phyloP scores from a whole-genome alignment of 2,329 filamentous ascomycete genomes.

The Lomentospora prolificans region DNA sequence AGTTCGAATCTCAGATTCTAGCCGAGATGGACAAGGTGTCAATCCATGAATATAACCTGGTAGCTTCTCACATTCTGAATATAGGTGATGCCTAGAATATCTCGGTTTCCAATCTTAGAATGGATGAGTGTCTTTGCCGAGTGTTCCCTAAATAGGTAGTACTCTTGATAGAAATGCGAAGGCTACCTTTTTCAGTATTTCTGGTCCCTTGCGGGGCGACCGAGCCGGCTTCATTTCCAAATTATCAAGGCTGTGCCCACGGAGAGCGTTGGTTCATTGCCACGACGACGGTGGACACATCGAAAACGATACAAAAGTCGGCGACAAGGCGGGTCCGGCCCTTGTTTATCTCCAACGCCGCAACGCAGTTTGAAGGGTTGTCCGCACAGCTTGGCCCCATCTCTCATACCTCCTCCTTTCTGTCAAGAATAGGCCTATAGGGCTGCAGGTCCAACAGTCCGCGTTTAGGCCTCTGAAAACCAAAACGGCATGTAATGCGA shows the following conservation, averaged over 20 bases:
- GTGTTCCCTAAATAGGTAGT: neutral
- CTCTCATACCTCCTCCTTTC: too few species aligned
- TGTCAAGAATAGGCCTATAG: neutral
- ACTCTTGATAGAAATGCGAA: neutral
- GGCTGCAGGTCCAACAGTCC: slow-evolving; percentile 1
- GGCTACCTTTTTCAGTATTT: neutral
- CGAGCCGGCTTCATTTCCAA: too few species aligned
- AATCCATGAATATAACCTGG: neutral
- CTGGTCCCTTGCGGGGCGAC: too few species aligned
- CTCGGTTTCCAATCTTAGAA: neutral
- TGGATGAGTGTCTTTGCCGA: neutral
- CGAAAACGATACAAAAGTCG: too few species aligned
- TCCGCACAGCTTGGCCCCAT: too few species aligned
- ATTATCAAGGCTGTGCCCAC: too few species aligned
- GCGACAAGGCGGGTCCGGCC: too few species aligned
- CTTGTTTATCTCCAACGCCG: too few species aligned
- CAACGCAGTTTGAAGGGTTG: too few species aligned
- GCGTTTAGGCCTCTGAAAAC: neutral
- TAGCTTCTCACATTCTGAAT: neutral
- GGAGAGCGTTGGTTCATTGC: too few species aligned
- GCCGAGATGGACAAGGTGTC: neutral
- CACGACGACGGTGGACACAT: too few species aligned
- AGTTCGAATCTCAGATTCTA: neutral
- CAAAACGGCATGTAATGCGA: slow-evolving; percentile 1
- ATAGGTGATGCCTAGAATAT: neutral